Conservation (phyloP, 208 protist genomes). For the Trichomonas tenax region DNA sequence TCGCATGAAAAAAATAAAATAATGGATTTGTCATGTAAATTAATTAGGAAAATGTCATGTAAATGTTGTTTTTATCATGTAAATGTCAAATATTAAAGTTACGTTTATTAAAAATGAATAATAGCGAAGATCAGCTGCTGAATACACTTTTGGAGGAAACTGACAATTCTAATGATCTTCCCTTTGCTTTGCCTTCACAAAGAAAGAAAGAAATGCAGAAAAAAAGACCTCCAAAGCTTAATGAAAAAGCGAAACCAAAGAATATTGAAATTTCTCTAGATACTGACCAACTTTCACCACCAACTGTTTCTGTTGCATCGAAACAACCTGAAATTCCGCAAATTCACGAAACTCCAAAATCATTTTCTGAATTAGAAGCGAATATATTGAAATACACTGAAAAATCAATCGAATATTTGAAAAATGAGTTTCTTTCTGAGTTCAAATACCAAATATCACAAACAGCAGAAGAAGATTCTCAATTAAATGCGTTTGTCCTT, state of each 20-base stretch:
- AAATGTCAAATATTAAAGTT: too few species aligned
- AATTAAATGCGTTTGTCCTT: neutral
- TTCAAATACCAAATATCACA: neutral
- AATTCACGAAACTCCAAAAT: neutral
- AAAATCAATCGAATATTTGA: neutral
- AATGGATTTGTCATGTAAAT: too few species aligned
- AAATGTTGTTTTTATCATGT: too few species aligned
- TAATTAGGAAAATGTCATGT: too few species aligned
- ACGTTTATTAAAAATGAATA: neutral
- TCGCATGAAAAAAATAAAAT: too few species aligned
- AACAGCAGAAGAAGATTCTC: neutral
- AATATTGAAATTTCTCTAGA: neutral
- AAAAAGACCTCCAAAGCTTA: neutral
- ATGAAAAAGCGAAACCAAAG: neutral
- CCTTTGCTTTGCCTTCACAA: neutral
- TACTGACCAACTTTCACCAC: neutral
- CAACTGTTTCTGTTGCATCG: neutral
- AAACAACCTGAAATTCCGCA: neutral
- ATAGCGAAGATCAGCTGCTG: neutral
- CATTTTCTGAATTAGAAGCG: neutral
- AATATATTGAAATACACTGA: neutral
- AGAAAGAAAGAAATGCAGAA: neutral
- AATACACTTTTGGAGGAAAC: neutral
- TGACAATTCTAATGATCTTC: neutral
- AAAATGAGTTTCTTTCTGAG: neutral